phyloP scores from a whole-genome alignment of 192 early-diverging fungal species.

The Anaeromyces robustus region DNA sequence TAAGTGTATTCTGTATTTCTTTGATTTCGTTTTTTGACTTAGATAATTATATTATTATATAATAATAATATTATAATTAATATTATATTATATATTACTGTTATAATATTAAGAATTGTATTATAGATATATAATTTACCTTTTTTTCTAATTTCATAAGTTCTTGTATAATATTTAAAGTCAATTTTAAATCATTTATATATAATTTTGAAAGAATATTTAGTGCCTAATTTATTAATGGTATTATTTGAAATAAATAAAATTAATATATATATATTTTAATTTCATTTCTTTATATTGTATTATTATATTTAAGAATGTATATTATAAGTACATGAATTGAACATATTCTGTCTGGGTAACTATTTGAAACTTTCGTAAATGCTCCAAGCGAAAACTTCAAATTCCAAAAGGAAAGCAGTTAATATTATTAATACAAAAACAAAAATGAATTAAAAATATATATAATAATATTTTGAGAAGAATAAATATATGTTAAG shows the following conservation, averaged over 20 bases:
- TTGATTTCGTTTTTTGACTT: not conserved
- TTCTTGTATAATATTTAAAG: not conserved
- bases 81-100: no score
- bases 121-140: not conserved
- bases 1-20: not conserved
- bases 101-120: no score
- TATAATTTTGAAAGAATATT: not conserved
- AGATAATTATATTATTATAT: not conserved
- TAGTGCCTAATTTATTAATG: not conserved
- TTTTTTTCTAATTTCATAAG: not conserved
- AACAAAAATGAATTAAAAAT: no score
- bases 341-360: conserved; percentile 20
- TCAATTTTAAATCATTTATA: not conserved
- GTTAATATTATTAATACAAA: not conserved
- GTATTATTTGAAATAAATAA: no score
- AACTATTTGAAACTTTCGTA: conserved; percentile 21
- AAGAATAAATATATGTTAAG: no score
- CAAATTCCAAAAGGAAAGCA: conserved; percentile 39
- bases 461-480: not conserved
- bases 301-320: no score
- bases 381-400: conserved; percentile 29
- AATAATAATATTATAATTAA: not conserved
- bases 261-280: no score
- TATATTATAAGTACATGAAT: not conserved
- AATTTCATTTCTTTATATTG: no score